Base-by-base conservation (phyloP, 2,329 filamentous ascomycete genomes). In the Paracoccidioides lutzii region DNA sequence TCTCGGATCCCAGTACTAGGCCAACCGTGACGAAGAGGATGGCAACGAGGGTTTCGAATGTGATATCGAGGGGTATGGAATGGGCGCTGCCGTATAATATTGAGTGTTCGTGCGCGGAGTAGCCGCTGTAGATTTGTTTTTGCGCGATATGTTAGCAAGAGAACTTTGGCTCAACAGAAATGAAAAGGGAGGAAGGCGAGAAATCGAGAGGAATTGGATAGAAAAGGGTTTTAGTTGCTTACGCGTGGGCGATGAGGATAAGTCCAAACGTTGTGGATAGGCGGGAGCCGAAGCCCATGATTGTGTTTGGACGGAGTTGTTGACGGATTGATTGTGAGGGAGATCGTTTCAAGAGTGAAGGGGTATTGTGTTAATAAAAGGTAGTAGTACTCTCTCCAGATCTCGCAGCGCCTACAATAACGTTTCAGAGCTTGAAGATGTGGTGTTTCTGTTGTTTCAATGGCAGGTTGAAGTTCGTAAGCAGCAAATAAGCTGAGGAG, bases 81-180 rank as follows among this genome's bases (percentile, higher is more conserved):
- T 77, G 75, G 53, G 73, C 72, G 62, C 78, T 77, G 55, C 84
- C 80, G 63, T 84, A 81, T 52, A 95, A 80, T 28, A 83, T 78
- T 5, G 88, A 86, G 74, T 95, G 88, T 74, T 98, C 93, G 72
- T 95, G 87, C 49, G 90, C 90, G 53, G 93, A 98, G 74, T 97
- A 98, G 74, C 90, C 94, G 60, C 93, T 98, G 68, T 54, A 54
- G 5, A 37, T 15, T 6, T 38, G 6, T 5, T 56, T 40, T 30
- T 6, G 35, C 12, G 15, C n/a, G n/a, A 22, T 22, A 22, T 22
- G 22, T 22, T 22, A 22, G 35, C n/a, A 38, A 38, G 15, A 3
- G 44, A 22, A 22, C 22, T 22, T 22, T 22, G 22, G 22, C 22
- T 46, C 44, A 46, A 46, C 33, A 6, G 28, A n/a, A 32, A n/a